Percentiles rank a stretch among this genome's conserved stretches.
These are phyloP conservation scores for Pythium phragmiticola DNA, from an alignment of 352 stramenopile genomes.

Conservation along the genomic window DNA sequence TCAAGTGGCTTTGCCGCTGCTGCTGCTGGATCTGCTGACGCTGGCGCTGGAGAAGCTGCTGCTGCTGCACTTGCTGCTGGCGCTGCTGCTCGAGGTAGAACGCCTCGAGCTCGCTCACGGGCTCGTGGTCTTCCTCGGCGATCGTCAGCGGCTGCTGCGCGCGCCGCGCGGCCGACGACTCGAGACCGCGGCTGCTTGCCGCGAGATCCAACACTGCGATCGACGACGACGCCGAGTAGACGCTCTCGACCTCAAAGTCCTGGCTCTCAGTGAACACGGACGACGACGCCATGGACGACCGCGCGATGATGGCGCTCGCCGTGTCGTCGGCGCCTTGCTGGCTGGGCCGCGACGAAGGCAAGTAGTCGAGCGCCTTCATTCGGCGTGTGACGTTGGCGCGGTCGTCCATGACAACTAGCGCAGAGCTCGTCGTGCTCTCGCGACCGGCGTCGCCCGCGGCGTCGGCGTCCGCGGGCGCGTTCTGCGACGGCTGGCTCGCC, in stretches of 20 bases:
- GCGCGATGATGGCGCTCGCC: neutral
- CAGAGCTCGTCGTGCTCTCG: slow-evolving; percentile 19
- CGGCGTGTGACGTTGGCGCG: slow-evolving; percentile 14
- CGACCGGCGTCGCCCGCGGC: slow-evolving; percentile 2
- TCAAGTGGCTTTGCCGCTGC: neutral
- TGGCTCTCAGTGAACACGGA: slow-evolving; percentile 22
- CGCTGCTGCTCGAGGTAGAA: slow-evolving; percentile 19
- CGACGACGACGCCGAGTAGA: slow-evolving; percentile 41
- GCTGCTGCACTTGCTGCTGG: slow-evolving; percentile 12
- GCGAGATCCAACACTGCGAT: slow-evolving; percentile 56
- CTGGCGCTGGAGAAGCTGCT: slow-evolving; percentile 9
- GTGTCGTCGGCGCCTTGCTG: neutral
- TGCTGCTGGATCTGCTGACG: slow-evolving; percentile 4
- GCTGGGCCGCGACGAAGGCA: neutral
- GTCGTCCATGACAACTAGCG: slow-evolving; percentile 26
- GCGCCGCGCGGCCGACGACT: slow-evolving; percentile 1
- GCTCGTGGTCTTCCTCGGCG: slow-evolving; percentile 15
- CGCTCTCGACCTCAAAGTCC: slow-evolving; percentile 20
- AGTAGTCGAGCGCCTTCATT: slow-evolving; percentile 27
- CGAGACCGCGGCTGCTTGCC: slow-evolving; percentile 25
- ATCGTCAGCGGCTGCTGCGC: slow-evolving; percentile 23
- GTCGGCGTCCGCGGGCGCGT: neutral
- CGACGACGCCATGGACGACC: slow-evolving; percentile 18
- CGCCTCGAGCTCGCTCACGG: slow-evolving; percentile 7
- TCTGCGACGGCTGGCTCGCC: neutral